Evolutionary conservation across 2,329 filamentous ascomycete genomes (phyloP), one percentile per base, ranked within the genome.

Genomic region (Colletotrichum caudatum): DNA sequence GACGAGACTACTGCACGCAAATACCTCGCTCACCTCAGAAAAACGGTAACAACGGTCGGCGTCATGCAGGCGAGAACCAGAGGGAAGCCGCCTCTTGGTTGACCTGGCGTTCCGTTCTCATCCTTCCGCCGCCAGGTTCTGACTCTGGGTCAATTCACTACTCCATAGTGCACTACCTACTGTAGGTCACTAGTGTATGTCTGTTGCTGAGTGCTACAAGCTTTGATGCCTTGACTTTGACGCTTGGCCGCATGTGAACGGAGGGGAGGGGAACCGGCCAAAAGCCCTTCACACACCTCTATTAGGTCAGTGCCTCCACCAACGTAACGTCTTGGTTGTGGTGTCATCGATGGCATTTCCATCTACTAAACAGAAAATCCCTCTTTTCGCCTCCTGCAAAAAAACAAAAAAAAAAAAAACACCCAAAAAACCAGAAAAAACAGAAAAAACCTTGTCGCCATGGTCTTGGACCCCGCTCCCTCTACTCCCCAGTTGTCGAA

Each of bases 181-280:
- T 35, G 35, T 41, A 16, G 14, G 39, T 44, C n/a, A n/a, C n/a
- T n/a, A 44, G 41, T 7, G 37, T 63, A 67, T 58, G 18, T 33
- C 26, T 61, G 66, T 69, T 69, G 67, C 39, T 35, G 62, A 60
- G 54, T 69, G 54, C 62, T 50, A 69, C 39, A 33, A 56, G 39
- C 57, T 39, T 46, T 29, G n/a, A 23, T 9, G 56, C 56, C 41
- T 53, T 53, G 61, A 48, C 60, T 48, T 48, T 48, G 20, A 46
- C 48, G 26, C 35, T 64, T 48, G 26, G 50, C 35, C 35, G 35
- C 35, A 57, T 57, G n/a, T 23, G 26, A 64, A 33, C 8, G 41
- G 35, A 41, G 20, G 16, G 35, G 20, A 18, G 3, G 16, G 20
- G 37, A 53, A 53, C 29, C 35, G 39, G 54, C 35, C 20, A 58